phyloP scores from a whole-genome alignment of 768 basidiomycete species.

The Inosperma sp. region DNA sequence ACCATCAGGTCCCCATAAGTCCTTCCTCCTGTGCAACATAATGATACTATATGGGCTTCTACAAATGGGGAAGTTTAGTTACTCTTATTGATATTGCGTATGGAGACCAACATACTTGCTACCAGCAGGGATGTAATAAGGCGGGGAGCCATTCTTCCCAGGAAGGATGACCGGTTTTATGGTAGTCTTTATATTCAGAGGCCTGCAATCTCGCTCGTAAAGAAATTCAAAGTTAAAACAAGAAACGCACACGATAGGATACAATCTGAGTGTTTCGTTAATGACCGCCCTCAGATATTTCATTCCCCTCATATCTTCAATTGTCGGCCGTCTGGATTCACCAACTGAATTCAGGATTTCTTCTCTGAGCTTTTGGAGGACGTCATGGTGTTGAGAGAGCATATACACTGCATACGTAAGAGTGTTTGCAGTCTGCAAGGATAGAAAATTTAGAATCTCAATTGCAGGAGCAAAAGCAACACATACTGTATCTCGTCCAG shows the following conservation, averaged over 20 bases:
- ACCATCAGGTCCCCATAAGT: conserved; percentile 74
- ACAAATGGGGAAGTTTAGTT: not conserved
- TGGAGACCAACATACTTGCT: conserved; percentile 43
- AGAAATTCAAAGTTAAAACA: not conserved
- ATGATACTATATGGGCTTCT: conserved; percentile 53
- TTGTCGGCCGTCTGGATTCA: conserved; percentile 42
- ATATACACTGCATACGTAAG: conserved; percentile 41
- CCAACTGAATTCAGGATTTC: conserved; percentile 56
- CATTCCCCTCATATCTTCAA: conserved; percentile 55
- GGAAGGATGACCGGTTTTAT: not conserved
- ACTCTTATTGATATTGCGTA: not conserved
- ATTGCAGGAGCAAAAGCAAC: not conserved
- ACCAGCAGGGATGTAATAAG: conserved; percentile 47
- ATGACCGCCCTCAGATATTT: conserved; percentile 62
- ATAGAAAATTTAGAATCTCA: not conserved
- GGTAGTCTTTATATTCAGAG: too few relatives aligned
- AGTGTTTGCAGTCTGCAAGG: conserved; percentile 34
- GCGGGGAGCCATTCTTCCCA: not conserved
- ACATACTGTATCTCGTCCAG: conserved; percentile 38
- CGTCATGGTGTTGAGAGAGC: conserved; percentile 48
- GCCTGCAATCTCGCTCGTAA: too few relatives aligned
- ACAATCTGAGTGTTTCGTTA: conserved; percentile 57
- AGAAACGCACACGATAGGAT: conserved; percentile 47
- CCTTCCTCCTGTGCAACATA: conserved; percentile 60
- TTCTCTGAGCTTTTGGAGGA: conserved; percentile 45